Conservation (phyloP, 108 stramenopile genomes). For the Fragilariopsis cylindrus region DNA sequence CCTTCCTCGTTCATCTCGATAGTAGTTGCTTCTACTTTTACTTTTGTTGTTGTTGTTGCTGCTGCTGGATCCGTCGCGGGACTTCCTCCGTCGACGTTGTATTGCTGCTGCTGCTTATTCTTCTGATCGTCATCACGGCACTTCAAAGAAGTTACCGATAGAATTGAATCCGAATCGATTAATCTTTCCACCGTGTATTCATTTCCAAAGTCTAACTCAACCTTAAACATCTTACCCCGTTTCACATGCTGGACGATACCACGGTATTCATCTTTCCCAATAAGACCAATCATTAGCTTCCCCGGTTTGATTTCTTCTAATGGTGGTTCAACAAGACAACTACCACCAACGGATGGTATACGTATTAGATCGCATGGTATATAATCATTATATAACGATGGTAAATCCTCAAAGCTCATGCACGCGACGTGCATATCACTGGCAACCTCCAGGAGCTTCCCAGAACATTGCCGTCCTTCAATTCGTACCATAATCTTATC, state of each 20-base stretch:
- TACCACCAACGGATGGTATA: constrained; percentile 27
- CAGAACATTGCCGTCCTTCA: constrained; percentile 39
- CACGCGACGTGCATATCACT: constrained; percentile 44
- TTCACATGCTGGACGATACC: constrained; percentile 3
- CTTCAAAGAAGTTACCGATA: background rate
- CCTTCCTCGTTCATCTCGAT: too few species aligned
- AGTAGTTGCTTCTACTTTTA: too few species aligned
- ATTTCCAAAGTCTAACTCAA: constrained; percentile 10
- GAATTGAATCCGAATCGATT: constrained; percentile 1
- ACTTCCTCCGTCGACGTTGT: too few species aligned
- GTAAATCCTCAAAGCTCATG: constrained; percentile 59
- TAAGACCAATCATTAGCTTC: constrained; percentile 27
- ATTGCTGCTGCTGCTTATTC: too few species aligned
- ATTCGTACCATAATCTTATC: constrained; percentile 46
- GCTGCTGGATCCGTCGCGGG: too few species aligned
- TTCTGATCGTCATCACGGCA: too few species aligned
- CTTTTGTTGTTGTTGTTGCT: too few species aligned
- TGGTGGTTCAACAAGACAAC: constrained; percentile 39
- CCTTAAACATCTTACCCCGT: background rate
- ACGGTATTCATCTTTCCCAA: constrained; percentile 11
- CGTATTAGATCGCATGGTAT: constrained; percentile 38
- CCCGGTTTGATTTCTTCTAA: constrained; percentile 47
- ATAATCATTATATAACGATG: constrained; percentile 62
- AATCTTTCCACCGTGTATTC: background rate
- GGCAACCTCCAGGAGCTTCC: constrained; percentile 42